These are phyloP conservation scores for Botrytis pseudocinerea DNA, from an alignment of 2,329 filamentous ascomycete species.

Conservation along the genomic window DNA sequence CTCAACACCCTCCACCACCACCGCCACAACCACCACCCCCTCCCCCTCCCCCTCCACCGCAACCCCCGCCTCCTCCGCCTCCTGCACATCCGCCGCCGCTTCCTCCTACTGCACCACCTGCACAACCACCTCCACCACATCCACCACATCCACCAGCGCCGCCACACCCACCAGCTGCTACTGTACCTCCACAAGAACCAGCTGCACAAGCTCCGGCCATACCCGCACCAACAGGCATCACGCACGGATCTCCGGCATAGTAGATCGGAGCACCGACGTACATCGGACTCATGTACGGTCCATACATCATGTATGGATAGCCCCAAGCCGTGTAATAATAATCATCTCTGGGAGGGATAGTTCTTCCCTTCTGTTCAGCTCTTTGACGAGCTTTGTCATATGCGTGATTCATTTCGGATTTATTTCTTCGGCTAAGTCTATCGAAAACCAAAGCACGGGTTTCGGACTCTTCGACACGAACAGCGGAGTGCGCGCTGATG, in stretches of 20 bases:
- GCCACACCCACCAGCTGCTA: conserved; percentile 46
- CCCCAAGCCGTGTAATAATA: conserved; percentile 51
- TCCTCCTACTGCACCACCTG: conserved; percentile 17
- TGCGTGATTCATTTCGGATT: conserved; percentile 51
- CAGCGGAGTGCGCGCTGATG: conserved; percentile 72
- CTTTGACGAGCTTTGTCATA: conserved; percentile 57
- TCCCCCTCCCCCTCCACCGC: neutral
- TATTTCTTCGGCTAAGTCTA: conserved; percentile 37
- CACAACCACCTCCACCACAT: conserved; percentile 21
- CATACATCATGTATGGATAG: conserved; percentile 52
- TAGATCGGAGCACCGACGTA: conserved; percentile 49
- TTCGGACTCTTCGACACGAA: conserved; percentile 43
- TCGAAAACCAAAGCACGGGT: conserved; percentile 36
- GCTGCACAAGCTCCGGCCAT: conserved; percentile 46
- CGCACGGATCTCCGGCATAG: conserved; percentile 47
- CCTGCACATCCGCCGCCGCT: neutral
- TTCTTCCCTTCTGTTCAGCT: conserved; percentile 52
- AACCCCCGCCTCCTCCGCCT: neutral
- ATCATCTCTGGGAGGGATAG: conserved; percentile 49
- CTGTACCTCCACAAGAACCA: conserved; percentile 51
- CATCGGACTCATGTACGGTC: conserved; percentile 46
- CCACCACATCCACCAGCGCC: conserved; percentile 36
- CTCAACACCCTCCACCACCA: neutral
- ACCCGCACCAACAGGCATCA: conserved; percentile 42
- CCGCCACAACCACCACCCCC: neutral